These are phyloP conservation scores for Apiospora malaysiana DNA, from an alignment of 2,329 filamentous ascomycete genomes.

Conservation along the genomic window DNA sequence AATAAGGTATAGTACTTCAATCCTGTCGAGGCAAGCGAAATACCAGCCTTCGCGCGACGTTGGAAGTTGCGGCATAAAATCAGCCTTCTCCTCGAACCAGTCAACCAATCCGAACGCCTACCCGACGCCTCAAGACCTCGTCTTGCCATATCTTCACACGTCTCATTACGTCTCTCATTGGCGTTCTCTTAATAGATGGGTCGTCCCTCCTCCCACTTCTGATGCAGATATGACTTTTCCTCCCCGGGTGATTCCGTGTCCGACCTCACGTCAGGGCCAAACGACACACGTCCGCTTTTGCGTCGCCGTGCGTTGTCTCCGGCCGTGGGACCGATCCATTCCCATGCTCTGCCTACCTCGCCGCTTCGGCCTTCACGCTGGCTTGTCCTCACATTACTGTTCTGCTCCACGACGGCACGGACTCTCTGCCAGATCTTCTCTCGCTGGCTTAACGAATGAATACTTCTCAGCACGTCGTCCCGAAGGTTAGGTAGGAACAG, in stretches of 20 bases:
- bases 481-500: slow-evolving; percentile 87
- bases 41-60: not conserved
- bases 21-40: not conserved
- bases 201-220: slow-evolving; percentile 47
- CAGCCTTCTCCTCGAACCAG: not conserved
- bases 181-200: slow-evolving; percentile 41
- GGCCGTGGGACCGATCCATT: slow-evolving; percentile 68
- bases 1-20: slow-evolving; percentile 3
- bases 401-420: slow-evolving; percentile 84
- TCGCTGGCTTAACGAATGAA: slow-evolving; percentile 77
- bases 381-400: slow-evolving; percentile 84
- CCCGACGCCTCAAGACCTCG: slow-evolving; percentile 5
- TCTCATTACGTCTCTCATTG: slow-evolving; percentile 17
- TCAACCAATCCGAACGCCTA: not conserved
- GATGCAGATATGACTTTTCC: slow-evolving; percentile 38
- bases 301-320: slow-evolving; percentile 52
- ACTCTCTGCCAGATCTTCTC: slow-evolving; percentile 87
- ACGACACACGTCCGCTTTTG: slow-evolving; percentile 59
- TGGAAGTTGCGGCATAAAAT: not conserved
- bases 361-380: slow-evolving; percentile 71
- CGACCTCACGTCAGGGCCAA: slow-evolving; percentile 45
- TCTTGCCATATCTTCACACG: not conserved
- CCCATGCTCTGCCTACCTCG: slow-evolving; percentile 71
- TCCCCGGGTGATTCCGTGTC: slow-evolving; percentile 37
- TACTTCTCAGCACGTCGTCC: slow-evolving; percentile 85